Base-by-base conservation (phyloP, 2,329 filamentous ascomycete genomes). In the Reticulascus tulasneorum region DNA sequence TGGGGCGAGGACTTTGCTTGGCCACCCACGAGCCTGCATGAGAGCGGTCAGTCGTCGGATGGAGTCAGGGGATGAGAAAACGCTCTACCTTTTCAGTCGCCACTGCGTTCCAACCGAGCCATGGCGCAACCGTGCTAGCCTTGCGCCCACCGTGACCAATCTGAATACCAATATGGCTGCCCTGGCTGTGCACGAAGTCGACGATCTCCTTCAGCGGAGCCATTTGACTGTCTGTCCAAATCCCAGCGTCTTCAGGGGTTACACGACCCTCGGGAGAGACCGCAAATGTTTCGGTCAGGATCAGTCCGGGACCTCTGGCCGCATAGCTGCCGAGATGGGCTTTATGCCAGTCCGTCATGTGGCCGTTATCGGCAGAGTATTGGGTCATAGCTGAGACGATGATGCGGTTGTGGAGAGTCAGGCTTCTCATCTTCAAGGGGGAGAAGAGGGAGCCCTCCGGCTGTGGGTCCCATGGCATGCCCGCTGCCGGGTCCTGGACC, bases 161-260 rank as follows among this genome's bases (percentile, higher is more conserved):
- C 55, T 87, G 83, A 29, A 86, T 77, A 11, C 70, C 82, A 38
- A 86, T 81, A 29, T 79, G 70, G 47, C 82, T 74, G 46, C 66
- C 69, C 52, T 87, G 83, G 15, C 70, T 73, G 57, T 86, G 82
- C 1, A 76, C 77, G 37, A 86, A 86, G 21, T 86, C 79, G 9
- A 80, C 71, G 9, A 81, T 67, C 21, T 67, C 64, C 37, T 65
- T 67, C 28, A 84, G 58, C 0, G 70, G 69, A 40, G 71, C 79
- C 34, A 84, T 77, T 45, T 89, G 85, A 1, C 70, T 73, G 52
- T 89, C 84, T 33, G 79, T 71, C 84, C 84, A 89, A 6, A 89
- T 57, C 0, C 84, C 82, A 10, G 58, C 54, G 47, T 84, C 77
- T 46, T 86, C 69, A 0, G 83, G 84, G 0, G 84, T 85, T 59